These are phyloP conservation scores for Epichloe elymi DNA, from an alignment of 2,329 filamentous ascomycete genomes.

Conservation along the genomic window DNA sequence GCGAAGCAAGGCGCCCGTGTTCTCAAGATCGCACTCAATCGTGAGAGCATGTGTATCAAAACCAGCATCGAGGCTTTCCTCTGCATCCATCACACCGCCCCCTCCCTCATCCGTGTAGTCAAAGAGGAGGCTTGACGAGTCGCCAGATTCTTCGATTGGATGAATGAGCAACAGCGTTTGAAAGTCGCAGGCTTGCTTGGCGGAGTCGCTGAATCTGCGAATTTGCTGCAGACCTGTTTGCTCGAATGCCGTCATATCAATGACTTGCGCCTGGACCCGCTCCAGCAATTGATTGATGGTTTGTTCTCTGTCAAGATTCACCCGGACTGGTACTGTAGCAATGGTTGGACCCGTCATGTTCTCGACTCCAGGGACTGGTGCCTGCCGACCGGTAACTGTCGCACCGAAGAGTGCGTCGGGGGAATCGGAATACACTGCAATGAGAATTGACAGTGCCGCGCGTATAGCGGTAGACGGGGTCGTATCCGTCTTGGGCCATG, in stretches of 20 bases:
- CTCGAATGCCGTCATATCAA: conserved; percentile 3
- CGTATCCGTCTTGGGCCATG: conserved; percentile 12
- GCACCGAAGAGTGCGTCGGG: conserved; percentile 18
- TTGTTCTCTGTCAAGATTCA: conserved; percentile 14
- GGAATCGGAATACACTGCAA: conserved; percentile 20
- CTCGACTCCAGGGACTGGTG: conserved; percentile 13
- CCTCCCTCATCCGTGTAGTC: background rate
- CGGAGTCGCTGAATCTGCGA: background rate
- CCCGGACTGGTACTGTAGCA: conserved; percentile 14
- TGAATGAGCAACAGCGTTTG: conserved; percentile 10
- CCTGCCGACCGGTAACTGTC: conserved; percentile 13
- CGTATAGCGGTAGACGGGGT: conserved; percentile 9
- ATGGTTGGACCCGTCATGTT: conserved; percentile 16
- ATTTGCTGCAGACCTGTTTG: conserved; percentile 3
- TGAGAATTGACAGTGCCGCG: conserved; percentile 18
- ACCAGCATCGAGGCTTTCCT: background rate
- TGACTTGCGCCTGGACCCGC: conserved; percentile 9
- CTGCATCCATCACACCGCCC: background rate
- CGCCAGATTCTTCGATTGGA: conserved; percentile 1
- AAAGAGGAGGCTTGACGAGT: conserved; percentile 1
- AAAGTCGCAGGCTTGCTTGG: conserved; percentile 1
- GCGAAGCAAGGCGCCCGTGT: background rate
- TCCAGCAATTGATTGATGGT: conserved; percentile 28
- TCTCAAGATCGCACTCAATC: conserved; percentile 1
- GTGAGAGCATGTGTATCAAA: conserved; percentile 3